Evolutionary conservation across 2,329 filamentous ascomycete species (phyloP).

Genomic region (Neonectria sp.): DNA sequence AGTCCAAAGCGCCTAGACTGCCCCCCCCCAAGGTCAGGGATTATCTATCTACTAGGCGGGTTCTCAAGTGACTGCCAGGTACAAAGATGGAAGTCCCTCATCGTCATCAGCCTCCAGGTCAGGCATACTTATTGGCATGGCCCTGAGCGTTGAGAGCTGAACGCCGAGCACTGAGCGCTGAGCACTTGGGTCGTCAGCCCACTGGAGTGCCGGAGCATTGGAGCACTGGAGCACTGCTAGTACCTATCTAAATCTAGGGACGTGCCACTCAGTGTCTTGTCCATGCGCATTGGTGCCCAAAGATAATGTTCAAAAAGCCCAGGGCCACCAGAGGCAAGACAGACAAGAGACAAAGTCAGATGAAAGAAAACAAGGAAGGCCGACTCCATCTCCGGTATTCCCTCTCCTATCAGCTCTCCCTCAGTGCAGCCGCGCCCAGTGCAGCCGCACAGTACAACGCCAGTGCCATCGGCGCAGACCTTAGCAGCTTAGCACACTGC

Average conservation of each 20-base stretch:
- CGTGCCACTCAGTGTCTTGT: conserved; percentile 2
- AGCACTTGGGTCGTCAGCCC: background rate
- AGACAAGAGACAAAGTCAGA: background rate
- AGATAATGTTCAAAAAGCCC: background rate
- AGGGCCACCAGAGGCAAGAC: background rate
- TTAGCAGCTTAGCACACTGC: too few species aligned
- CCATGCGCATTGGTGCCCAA: conserved; percentile 5
- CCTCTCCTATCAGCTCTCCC: background rate
- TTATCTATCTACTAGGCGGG: background rate
- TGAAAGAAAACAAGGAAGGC: background rate
- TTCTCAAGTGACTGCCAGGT: background rate
- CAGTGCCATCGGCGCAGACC: background rate
- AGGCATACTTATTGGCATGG: background rate
- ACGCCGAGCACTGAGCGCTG: background rate
- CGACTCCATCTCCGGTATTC: background rate
- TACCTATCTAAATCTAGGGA: background rate
- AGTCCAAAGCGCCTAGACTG: background rate
- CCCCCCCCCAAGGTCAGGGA: background rate
- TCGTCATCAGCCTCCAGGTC: background rate
- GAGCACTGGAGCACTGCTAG: background rate
- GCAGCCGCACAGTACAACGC: background rate
- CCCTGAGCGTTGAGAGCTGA: background rate
- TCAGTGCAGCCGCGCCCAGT: background rate
- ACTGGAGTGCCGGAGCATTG: background rate
- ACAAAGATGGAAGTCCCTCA: background rate